Conservation (phyloP, 2,329 filamentous ascomycete species). For the Alternaria arborescens region DNA sequence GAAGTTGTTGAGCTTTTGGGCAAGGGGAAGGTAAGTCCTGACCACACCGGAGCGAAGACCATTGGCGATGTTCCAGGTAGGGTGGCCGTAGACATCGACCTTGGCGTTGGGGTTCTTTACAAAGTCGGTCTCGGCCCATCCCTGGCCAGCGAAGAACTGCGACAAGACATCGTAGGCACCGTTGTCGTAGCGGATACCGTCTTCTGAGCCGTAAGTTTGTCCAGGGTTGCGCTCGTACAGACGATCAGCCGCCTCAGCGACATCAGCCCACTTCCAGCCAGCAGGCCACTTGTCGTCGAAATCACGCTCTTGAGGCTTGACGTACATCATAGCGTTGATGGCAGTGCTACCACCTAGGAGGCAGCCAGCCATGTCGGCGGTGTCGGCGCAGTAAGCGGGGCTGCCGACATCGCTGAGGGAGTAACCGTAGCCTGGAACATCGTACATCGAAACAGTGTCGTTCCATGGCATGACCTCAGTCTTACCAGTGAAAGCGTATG, state of each 20-base stretch:
- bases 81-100: conserved; percentile 66
- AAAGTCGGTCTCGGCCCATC: conserved; percentile 71
- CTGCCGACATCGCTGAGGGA: conserved; percentile 42
- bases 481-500: conserved; percentile 40
- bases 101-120: conserved; percentile 68
- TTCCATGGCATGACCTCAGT: conserved; percentile 45
- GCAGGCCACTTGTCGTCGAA: conserved; percentile 76
- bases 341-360: conserved; percentile 72
- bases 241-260: conserved; percentile 66
- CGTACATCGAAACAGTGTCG: conserved; percentile 48
- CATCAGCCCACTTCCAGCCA: conserved; percentile 73
- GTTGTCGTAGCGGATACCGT: conserved; percentile 71
- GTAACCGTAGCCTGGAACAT: conserved; percentile 49
- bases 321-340: conserved; percentile 61
- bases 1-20: conserved; percentile 69
- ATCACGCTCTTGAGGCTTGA: conserved; percentile 57
- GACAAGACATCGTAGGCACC: conserved; percentile 71
- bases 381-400: conserved; percentile 65
- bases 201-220: conserved; percentile 69
- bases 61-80: conserved; percentile 71
- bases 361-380: conserved; percentile 75
- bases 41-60: conserved; percentile 74
- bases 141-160: conserved; percentile 64
- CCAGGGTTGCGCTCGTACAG: conserved; percentile 77
- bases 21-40: conserved; percentile 73